Base-by-base conservation (phyloP, 768 basidiomycete genomes). In the Russula olivacea region DNA sequence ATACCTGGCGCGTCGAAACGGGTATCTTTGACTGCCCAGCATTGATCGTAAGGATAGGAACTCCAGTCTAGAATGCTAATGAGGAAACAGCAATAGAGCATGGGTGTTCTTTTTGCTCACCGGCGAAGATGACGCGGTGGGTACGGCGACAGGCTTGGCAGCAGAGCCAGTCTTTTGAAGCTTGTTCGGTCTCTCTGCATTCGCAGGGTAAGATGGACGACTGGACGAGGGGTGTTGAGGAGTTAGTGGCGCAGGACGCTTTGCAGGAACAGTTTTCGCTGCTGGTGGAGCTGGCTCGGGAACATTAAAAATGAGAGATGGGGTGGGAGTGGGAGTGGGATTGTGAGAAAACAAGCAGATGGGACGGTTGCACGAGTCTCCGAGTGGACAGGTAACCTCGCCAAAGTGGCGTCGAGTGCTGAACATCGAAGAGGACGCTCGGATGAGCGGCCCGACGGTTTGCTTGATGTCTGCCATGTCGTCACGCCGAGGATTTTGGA, bases 1-100 rank as follows among this genome's bases (percentile, higher is more conserved):
- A 71, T 77, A 86, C 86, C 80, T 92, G 89, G 41, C 93, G 82
- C 54, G 89, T 85, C 5, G 86, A 84, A 49, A 93, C 68, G 1
- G 92, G 77, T 21, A 93, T 83, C 47, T 78, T 77, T n/a, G 90
- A 92, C 60, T 80, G 81, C 0, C 85, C 85, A 3, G 88, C 80
- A 71, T 81, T 86, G 59, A 87, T 75, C 71, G 79, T 78, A 40
- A 93, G 80, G 54, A 87, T 69, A 5, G 91, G 91, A 0, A 78
- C 82, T 32, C 86, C 87, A 40, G 78, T 75, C 83, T 88, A 59
- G 49, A 23, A 21, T 32, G 41, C 30, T 11, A 8, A 32, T 23
- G n/a, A 40, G 9, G 52, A 40, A 28, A 25, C 10, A 4, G 21
- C 21, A 47, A 36, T 40, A 41, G 40, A 51, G 8, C 8, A 55